phyloP scores from a whole-genome alignment of 345 rosid genomes.

The Ceriops zippeliana region DNA sequence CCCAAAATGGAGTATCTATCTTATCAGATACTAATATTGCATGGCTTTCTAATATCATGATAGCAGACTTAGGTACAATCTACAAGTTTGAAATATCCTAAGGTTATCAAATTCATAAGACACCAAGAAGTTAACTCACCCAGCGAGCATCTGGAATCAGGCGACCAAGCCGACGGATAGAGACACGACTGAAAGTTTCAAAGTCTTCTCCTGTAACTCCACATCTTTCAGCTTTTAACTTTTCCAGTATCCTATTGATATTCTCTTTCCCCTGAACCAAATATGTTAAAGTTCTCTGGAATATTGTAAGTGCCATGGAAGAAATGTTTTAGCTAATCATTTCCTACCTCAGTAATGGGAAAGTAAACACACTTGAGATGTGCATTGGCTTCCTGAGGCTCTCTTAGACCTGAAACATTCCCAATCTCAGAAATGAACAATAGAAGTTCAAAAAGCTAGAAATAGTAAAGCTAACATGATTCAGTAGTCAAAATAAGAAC shows the following conservation, averaged over 20 bases:
- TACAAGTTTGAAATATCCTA: background rate
- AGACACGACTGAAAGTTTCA: constrained; percentile 53
- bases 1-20: too few relatives aligned
- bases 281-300: background rate
- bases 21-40: too few relatives aligned
- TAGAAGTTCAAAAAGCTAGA: background rate
- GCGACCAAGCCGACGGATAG: constrained; percentile 73
- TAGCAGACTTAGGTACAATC: background rate
- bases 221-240: constrained; percentile 42
- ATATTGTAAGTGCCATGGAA: background rate
- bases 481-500: background rate
- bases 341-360: constrained; percentile 57
- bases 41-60: too few relatives aligned
- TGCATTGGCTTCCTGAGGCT: constrained; percentile 52
- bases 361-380: constrained; percentile 64
- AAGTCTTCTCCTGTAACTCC: constrained; percentile 38
- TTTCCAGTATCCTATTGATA: constrained; percentile 51
- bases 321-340: background rate
- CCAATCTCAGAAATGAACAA: constrained; percentile 1
- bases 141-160: constrained; percentile 80
- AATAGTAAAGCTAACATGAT: background rate
- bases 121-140: constrained; percentile 41
- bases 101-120: constrained; percentile 1
- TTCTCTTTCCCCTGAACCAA: constrained; percentile 62
- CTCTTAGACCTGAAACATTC: constrained; percentile 32